Evolutionary conservation across 1,284 basidiomycete genomes (phyloP).

Genomic region (Stereum hirsutum): DNA sequence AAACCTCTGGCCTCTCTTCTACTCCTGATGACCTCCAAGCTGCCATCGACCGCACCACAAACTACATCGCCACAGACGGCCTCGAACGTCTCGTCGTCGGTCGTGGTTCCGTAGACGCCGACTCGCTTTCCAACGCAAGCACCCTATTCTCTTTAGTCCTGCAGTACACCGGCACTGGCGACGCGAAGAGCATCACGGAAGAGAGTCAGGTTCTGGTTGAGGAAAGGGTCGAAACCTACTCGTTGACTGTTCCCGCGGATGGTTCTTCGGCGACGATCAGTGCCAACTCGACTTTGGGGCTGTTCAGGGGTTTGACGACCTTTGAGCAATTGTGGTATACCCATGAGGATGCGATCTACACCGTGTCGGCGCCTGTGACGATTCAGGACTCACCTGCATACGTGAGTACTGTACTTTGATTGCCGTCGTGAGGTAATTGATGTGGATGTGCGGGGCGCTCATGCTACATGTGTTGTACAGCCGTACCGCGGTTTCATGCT

Average conservation of each 20-base stretch:
- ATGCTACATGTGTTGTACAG: conserved; percentile 22
- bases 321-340: conserved; percentile 76
- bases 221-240: conserved; percentile 28
- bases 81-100: conserved; percentile 39
- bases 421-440: not conserved
- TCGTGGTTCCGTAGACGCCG: conserved; percentile 32
- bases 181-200: conserved; percentile 41
- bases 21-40: conserved; percentile 36
- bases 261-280: conserved; percentile 50
- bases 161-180: conserved; percentile 23
- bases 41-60: conserved; percentile 32
- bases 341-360: conserved; percentile 38
- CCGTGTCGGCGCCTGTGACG: conserved; percentile 45
- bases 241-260: conserved; percentile 49
- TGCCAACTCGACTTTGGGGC: conserved; percentile 68
- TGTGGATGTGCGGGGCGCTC: no score
- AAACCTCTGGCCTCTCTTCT: no score
- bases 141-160: conserved; percentile 27
- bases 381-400: conserved; percentile 47
- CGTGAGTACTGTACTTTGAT: not conserved
- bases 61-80: conserved; percentile 30
- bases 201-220: conserved; percentile 49
- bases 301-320: conserved; percentile 76
- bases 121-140: conserved; percentile 21
- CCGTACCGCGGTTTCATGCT: conserved; percentile 76